Conservation (phyloP, 2,329 filamentous ascomycete species). For the Coniochaeta sp. region DNA sequence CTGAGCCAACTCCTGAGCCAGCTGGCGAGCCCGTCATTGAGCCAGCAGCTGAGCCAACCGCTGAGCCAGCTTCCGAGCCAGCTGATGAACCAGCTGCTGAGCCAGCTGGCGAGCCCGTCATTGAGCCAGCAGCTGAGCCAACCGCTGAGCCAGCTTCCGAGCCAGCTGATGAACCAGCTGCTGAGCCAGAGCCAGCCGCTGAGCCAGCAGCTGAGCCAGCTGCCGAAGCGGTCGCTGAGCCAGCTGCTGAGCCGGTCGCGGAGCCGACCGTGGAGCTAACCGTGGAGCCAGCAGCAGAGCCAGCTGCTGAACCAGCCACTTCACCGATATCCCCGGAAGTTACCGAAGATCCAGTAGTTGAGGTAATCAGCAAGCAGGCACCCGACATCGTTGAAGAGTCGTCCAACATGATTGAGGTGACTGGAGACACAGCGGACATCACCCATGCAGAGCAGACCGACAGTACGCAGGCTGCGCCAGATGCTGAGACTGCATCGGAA, state of each 20-base stretch:
- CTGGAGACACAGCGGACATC: neutral
- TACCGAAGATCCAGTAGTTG: too few species aligned
- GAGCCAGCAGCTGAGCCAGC: neutral
- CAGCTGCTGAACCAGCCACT: neutral
- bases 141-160: neutral
- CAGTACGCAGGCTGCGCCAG: neutral
- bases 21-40: neutral
- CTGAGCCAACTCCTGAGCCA: too few species aligned
- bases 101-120: too few species aligned
- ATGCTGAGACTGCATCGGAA: neutral
- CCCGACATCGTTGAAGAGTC: neutral
- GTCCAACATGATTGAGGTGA: neutral
- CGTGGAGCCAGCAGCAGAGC: neutral
- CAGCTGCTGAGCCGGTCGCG: constrained; percentile 1
- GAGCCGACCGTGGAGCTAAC: neutral
- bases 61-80: neutral
- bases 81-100: too few species aligned
- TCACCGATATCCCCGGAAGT: too few species aligned
- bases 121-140: neutral
- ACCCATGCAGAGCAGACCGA: neutral
- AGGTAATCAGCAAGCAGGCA: neutral
- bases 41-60: neutral
- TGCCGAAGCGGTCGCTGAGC: neutral
- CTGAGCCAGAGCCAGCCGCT: too few species aligned
- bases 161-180: too few species aligned